Conservation (phyloP, 2,329 filamentous ascomycete genomes). For the Apiospora kogelbergensis region DNA sequence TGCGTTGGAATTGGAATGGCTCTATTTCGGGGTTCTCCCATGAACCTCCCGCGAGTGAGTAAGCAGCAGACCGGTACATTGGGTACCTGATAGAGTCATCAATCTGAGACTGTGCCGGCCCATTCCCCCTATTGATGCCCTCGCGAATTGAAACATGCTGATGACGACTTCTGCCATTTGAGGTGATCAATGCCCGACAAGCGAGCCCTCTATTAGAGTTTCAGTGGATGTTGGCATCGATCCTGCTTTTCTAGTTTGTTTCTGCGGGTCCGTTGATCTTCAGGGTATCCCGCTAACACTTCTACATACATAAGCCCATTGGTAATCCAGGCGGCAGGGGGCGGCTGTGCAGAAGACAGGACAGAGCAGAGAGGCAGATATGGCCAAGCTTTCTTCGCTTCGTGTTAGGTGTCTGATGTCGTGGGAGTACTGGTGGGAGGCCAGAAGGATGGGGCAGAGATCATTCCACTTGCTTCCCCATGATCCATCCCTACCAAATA, state of each 20-base stretch:
- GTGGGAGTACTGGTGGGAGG: background rate
- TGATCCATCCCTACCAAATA: background rate
- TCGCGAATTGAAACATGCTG: background rate
- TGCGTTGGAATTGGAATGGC: background rate
- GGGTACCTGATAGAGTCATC: background rate
- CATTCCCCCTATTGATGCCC: background rate
- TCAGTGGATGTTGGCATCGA: slow-evolving; percentile 4
- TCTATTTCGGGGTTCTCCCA: background rate
- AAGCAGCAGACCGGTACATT: background rate
- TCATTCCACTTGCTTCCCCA: background rate
- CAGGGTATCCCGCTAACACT: background rate
- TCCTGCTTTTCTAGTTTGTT: background rate
- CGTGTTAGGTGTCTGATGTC: background rate
- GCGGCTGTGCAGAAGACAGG: background rate
- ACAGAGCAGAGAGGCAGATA: background rate
- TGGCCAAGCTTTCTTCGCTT: background rate
- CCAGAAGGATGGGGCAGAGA: background rate
- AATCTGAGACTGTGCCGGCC: background rate
- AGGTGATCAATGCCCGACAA: background rate
- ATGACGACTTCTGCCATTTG: background rate
- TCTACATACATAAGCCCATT: too few relatives aligned
- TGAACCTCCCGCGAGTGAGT: background rate
- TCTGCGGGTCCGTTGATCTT: background rate
- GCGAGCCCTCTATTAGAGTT: background rate
- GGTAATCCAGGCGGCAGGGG: background rate